Evolutionary conservation across 2,329 filamentous ascomycete genomes (phyloP).

Genomic region (Fusarium sp.): DNA sequence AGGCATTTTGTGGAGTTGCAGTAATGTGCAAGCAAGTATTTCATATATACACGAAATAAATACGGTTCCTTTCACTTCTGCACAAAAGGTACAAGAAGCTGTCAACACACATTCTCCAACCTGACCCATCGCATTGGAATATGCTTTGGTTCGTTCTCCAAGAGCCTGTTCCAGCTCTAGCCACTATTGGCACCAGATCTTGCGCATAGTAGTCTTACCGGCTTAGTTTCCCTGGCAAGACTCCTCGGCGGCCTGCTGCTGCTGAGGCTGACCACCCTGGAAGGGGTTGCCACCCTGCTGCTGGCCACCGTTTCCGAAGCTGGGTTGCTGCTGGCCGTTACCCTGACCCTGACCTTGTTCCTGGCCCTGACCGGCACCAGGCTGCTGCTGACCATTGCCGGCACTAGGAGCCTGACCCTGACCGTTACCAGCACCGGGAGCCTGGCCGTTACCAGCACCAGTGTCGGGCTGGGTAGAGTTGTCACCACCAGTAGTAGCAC

Average conservation of each 20-base stretch:
- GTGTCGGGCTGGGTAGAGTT: neutral
- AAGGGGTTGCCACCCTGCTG: conserved; percentile 16
- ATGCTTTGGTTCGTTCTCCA: conserved; percentile 42
- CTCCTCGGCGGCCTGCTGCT: conserved; percentile 15
- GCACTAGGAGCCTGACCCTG: neutral
- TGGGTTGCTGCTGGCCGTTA: conserved; percentile 2
- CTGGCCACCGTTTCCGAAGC: neutral
- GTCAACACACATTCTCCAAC: neutral
- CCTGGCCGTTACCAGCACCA: neutral
- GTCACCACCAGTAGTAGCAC: neutral
- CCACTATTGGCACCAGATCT: conserved; percentile 31
- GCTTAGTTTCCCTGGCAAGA: conserved; percentile 24
- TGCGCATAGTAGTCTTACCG: neutral
- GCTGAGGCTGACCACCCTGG: conserved; percentile 20
- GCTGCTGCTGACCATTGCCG: conserved; percentile 1
- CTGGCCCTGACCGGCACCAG: neutral
- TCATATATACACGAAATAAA: conserved; percentile 26
- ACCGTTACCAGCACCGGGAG: neutral
- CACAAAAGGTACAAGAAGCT: conserved; percentile 33
- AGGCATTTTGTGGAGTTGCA: neutral
- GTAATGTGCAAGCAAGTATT: neutral
- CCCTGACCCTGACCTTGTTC: neutral
- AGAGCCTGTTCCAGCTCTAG: conserved; percentile 44
- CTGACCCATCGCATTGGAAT: conserved; percentile 35
- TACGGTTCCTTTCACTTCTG: conserved; percentile 1